These are phyloP conservation scores for Colletotrichum euphorbiae DNA, from an alignment of 2,329 filamentous ascomycete species.

Conservation along the genomic window DNA sequence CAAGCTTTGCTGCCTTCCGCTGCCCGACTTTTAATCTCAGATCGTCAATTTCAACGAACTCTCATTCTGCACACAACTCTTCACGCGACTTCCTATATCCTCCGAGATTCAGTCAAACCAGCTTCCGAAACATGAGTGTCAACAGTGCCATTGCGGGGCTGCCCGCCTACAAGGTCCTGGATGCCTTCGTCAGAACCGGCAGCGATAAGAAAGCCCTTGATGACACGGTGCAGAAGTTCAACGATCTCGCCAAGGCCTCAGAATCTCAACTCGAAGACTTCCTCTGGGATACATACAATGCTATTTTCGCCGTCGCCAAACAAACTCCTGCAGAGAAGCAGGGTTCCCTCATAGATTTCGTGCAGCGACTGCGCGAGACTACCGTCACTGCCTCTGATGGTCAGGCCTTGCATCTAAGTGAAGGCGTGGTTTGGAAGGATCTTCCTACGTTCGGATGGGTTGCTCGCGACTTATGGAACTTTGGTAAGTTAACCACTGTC, in stretches of 20 bases:
- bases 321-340: constrained; percentile 42
- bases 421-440: constrained; percentile 45
- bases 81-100: background rate
- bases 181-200: constrained; percentile 13
- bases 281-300: constrained; percentile 42
- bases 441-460: constrained; percentile 46
- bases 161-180: constrained; percentile 31
- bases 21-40: background rate
- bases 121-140: background rate
- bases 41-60: background rate
- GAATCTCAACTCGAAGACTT: constrained; percentile 36
- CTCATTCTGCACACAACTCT: background rate
- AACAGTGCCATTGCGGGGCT: constrained; percentile 17
- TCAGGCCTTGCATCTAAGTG: constrained; percentile 40
- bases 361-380: constrained; percentile 40
- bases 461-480: constrained; percentile 45
- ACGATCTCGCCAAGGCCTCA: constrained; percentile 18
- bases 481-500: constrained; percentile 39
- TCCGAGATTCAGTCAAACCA: background rate
- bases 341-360: constrained; percentile 42
- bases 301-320: constrained; percentile 43
- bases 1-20: background rate
- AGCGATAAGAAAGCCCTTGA: constrained; percentile 4
- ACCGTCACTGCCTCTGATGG: constrained; percentile 38
- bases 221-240: constrained; percentile 37